phyloP scores from a whole-genome alignment of 106 monocot genomes.

The Amphibolis antarctica region DNA sequence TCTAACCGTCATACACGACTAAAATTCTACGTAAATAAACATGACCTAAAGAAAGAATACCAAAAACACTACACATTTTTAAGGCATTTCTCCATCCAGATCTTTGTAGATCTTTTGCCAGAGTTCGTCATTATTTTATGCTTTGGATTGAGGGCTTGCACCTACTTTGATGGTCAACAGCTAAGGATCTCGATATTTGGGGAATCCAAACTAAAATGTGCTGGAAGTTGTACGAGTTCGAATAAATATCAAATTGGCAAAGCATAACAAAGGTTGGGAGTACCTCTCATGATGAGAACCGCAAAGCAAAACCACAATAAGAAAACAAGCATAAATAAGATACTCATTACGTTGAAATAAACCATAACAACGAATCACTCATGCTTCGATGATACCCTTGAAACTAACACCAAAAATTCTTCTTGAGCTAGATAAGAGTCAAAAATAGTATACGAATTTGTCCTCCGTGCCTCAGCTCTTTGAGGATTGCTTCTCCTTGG shows the following conservation, averaged over 20 bases:
- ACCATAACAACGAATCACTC: background rate
- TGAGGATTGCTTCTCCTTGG: slow-evolving; percentile 7
- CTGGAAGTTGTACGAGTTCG: background rate
- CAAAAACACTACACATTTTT: too few species aligned
- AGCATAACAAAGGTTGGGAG: background rate
- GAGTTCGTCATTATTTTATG: too few species aligned
- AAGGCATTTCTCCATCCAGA: too few species aligned
- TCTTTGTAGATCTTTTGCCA: too few species aligned
- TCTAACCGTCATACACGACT: too few species aligned
- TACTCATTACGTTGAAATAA: background rate
- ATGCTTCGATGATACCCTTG: background rate
- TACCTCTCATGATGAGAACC: background rate
- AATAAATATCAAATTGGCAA: background rate
- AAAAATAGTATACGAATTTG: background rate
- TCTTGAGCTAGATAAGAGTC: background rate
- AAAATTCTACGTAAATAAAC: too few species aligned
- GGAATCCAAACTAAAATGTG: background rate
- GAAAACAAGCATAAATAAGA: background rate
- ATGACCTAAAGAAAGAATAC: too few species aligned
- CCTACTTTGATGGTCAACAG: background rate
- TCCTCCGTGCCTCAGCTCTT: background rate
- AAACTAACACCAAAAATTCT: background rate
- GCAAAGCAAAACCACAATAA: background rate
- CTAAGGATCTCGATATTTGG: background rate
- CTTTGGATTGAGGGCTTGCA: too few species aligned